phyloP scores from a whole-genome alignment of 2,329 filamentous ascomycete species.

The Thielaviopsis ethacetica region DNA sequence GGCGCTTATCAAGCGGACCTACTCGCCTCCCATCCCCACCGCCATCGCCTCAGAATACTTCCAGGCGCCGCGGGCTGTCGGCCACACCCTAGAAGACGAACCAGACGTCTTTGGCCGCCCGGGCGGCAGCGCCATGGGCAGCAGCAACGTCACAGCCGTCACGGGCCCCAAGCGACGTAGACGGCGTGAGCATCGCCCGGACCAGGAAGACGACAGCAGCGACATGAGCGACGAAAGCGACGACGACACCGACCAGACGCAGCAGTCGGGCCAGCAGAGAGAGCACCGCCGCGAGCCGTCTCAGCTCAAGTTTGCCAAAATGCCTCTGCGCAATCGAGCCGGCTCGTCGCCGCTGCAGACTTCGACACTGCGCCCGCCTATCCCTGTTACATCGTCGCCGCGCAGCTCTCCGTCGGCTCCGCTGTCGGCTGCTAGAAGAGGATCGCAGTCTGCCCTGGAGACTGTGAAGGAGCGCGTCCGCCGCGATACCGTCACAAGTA shows the following conservation, averaged over 20 bases:
- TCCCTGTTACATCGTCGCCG: conserved; percentile 29
- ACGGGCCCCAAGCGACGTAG: conserved; percentile 49
- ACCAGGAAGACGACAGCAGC: conserved; percentile 69
- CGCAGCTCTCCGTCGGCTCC: conserved; percentile 15
- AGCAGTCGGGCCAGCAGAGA: conserved; percentile 27
- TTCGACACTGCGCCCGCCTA: conserved; percentile 41
- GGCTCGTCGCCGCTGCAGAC: conserved; percentile 75
- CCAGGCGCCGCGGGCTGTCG: conserved; percentile 47
- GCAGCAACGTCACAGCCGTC: conserved; percentile 50
- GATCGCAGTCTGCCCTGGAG: conserved; percentile 56
- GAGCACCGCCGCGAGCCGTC: conserved; percentile 44
- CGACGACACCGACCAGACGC: conserved; percentile 54
- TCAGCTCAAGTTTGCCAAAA: conserved; percentile 91
- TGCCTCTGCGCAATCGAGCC: conserved; percentile 73
- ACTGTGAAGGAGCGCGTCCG: conserved; percentile 52
- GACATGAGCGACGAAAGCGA: conserved; percentile 75
- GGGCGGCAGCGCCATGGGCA: conserved; percentile 48
- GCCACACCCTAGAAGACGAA: conserved; percentile 51
- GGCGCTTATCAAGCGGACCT: conserved; percentile 62
- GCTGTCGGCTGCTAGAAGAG: conserved; percentile 32
- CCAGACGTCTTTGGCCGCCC: conserved; percentile 59
- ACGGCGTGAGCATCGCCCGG: conserved; percentile 48
- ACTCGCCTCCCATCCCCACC: conserved; percentile 74
- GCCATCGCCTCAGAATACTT: conserved; percentile 74
- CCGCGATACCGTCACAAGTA: conserved; percentile 64